Evolutionary conservation across 768 basidiomycete species (phyloP).

Genomic region (Daedalea quercina): DNA sequence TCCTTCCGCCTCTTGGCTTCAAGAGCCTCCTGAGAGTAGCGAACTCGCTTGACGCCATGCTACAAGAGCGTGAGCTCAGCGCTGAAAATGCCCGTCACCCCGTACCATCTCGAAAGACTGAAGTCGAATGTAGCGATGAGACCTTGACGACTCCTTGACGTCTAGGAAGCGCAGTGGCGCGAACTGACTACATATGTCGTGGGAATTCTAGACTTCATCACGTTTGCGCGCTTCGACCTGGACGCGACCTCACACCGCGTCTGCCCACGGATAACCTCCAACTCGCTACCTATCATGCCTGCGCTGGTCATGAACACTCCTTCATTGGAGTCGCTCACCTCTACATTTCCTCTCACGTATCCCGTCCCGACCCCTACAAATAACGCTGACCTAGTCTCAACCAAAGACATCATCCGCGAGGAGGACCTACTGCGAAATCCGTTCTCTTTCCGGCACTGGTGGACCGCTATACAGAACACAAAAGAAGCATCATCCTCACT

Average conservation of each 20-base stretch:
- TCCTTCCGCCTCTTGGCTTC: constrained; percentile 68
- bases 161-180: no score
- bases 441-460: constrained; percentile 89
- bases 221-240: no score
- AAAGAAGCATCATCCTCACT: constrained; percentile 56
- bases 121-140: no score
- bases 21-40: constrained; percentile 50
- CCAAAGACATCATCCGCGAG: constrained; percentile 79
- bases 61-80: constrained; percentile 17
- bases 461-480: constrained; percentile 73
- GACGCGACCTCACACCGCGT: no score
- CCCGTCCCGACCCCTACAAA: constrained; percentile 80
- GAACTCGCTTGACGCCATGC: constrained; percentile 67
- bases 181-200: no score
- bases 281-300: constrained; percentile 34
- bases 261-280: no score
- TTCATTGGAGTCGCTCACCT: constrained; percentile 44
- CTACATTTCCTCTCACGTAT: constrained; percentile 75
- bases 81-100: not conserved
- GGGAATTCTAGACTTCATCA: no score
- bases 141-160: no score
- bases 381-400: constrained; percentile 66
- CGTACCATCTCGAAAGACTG: not conserved
- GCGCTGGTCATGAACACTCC: constrained; percentile 44
- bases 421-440: constrained; percentile 93